phyloP scores from a whole-genome alignment of 108 stramenopile species.

The Cylindrotheca fusiformis region DNA sequence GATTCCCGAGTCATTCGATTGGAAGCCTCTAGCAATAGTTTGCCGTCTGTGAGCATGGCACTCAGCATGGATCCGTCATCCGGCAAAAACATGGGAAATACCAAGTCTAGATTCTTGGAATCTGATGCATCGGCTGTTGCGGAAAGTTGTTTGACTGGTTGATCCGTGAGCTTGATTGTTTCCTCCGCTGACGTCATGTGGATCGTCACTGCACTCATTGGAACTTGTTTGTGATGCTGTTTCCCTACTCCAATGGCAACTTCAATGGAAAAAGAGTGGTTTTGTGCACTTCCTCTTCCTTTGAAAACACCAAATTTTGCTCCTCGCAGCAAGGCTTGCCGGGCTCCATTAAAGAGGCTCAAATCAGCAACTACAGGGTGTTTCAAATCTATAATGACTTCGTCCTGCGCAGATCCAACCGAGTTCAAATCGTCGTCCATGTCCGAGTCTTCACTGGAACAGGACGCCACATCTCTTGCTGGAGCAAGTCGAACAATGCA shows the following conservation, averaged over 20 bases:
- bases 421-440: slow-evolving; percentile 21
- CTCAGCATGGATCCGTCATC: slow-evolving; percentile 7
- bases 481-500: slow-evolving; percentile 39
- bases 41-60: slow-evolving; percentile 17
- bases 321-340: slow-evolving; percentile 40
- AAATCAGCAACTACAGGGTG: slow-evolving; percentile 39
- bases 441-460: slow-evolving; percentile 8
- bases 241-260: slow-evolving; percentile 10
- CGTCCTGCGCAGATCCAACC: slow-evolving; percentile 1
- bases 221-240: background rate
- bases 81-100: background rate
- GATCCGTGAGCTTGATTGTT: slow-evolving; percentile 5
- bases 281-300: slow-evolving; percentile 35
- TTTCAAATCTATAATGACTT: slow-evolving; percentile 11
- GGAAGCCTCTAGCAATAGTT: slow-evolving; percentile 45
- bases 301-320: slow-evolving; percentile 49
- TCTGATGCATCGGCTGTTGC: slow-evolving; percentile 9
- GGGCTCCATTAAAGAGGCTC: slow-evolving; percentile 52
- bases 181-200: slow-evolving; percentile 5
- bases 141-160: slow-evolving; percentile 25
- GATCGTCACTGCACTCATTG: slow-evolving; percentile 14
- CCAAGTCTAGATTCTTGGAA: slow-evolving; percentile 25
- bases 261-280: slow-evolving; percentile 29
- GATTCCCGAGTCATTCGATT: slow-evolving; percentile 70
- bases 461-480: background rate